phyloP scores from a whole-genome alignment of 1,284 basidiomycete genomes.

The Ustilago lituana region DNA sequence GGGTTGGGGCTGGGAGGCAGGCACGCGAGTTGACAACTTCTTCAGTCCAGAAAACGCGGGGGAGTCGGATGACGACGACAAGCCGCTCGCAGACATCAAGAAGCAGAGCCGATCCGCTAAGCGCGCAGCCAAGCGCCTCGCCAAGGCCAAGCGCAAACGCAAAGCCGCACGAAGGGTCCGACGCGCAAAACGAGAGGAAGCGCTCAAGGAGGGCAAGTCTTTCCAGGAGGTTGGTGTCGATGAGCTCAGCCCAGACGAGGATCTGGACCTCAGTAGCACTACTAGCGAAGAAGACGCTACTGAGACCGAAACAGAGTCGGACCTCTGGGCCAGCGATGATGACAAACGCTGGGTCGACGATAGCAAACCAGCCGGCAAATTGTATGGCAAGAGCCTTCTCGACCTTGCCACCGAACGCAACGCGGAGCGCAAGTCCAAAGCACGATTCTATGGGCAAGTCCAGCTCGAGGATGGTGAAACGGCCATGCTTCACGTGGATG shows the following conservation, averaged over 20 bases:
- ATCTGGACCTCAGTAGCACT: slow-evolving; percentile 52
- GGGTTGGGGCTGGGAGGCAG: slow-evolving; percentile 65
- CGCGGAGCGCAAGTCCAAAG: slow-evolving; percentile 36
- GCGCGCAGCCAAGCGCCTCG: slow-evolving; percentile 46
- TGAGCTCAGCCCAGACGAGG: slow-evolving; percentile 61
- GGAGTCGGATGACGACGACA: slow-evolving; percentile 44
- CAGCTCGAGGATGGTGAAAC: slow-evolving; percentile 44
- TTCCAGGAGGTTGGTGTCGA: slow-evolving; percentile 50
- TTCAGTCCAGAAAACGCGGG: slow-evolving; percentile 28
- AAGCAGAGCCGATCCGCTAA: slow-evolving; percentile 40
- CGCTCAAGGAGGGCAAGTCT: slow-evolving; percentile 41
- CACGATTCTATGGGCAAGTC: slow-evolving; percentile 60
- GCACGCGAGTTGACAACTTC: slow-evolving; percentile 36
- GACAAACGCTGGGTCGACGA: slow-evolving; percentile 61
- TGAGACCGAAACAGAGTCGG: slow-evolving; percentile 41
- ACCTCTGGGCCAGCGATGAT: slow-evolving; percentile 51
- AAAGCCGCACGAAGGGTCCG: slow-evolving; percentile 52
- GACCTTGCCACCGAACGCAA: slow-evolving; percentile 49
- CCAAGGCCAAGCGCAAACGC: slow-evolving; percentile 51
- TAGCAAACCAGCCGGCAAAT: slow-evolving; percentile 57
- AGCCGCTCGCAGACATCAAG: slow-evolving; percentile 44
- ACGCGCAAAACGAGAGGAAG: slow-evolving; percentile 46
- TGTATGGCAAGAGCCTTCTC: slow-evolving; percentile 64
- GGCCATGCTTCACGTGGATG: slow-evolving; percentile 27
- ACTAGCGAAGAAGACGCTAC: slow-evolving; percentile 37